Conservation (phyloP, 2,329 filamentous ascomycete genomes). For the Sporothrix schenckii region DNA sequence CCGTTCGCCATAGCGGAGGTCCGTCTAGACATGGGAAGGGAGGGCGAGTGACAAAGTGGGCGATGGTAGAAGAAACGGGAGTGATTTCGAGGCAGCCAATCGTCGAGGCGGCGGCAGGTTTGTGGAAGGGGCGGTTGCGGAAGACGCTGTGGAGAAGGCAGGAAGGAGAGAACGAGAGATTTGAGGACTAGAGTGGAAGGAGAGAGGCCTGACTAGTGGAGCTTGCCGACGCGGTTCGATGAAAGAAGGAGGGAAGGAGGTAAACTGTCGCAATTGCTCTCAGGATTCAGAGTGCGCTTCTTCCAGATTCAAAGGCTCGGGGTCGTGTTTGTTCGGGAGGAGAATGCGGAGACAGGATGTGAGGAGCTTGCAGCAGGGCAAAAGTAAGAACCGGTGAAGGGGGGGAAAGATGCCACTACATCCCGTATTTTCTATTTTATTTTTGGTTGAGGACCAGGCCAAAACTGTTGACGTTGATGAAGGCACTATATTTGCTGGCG, state of each 20-base stretch:
- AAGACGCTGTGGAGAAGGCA: neutral
- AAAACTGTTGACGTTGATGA: conserved; percentile 31
- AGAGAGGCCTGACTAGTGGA: conserved; percentile 6
- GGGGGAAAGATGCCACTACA: conserved; percentile 9
- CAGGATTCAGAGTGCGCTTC: conserved; percentile 11
- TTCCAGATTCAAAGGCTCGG: neutral
- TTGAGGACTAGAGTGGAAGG: neutral
- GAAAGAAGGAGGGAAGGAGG: neutral
- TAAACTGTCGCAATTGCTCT: conserved; percentile 9
- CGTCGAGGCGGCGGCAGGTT: neutral
- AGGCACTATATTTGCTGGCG: conserved; percentile 3
- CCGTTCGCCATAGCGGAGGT: conserved; percentile 34
- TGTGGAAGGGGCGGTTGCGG: neutral
- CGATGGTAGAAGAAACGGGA: neutral
- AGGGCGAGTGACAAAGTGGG: neutral
- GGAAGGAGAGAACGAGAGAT: neutral
- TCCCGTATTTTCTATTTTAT: conserved; percentile 14
- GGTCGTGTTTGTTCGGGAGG: neutral
- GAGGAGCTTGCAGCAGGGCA: conserved; percentile 1
- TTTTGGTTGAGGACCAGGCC: neutral
- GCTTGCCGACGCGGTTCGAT: conserved; percentile 10
- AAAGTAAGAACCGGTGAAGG: conserved; percentile 21
- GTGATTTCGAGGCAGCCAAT: neutral
- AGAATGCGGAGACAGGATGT: neutral
- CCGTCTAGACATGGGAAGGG: conserved; percentile 36